phyloP scores from a whole-genome alignment of 2,329 filamentous ascomycete genomes.

The Xylariales sp. region DNA sequence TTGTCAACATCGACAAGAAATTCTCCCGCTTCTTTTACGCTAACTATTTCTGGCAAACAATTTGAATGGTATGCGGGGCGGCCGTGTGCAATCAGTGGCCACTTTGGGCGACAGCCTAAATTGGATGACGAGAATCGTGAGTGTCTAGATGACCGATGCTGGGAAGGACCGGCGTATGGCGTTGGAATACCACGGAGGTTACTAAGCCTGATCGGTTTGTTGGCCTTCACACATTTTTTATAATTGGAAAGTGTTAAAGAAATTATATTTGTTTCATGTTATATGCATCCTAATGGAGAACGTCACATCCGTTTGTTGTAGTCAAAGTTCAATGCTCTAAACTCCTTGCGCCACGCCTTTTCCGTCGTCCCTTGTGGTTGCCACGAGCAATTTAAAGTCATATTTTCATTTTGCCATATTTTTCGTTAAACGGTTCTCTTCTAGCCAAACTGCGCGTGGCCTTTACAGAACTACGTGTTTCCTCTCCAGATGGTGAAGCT shows the following conservation, averaged over 20 bases:
- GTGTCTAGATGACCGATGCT: constrained; percentile 23
- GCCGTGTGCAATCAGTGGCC: constrained; percentile 1
- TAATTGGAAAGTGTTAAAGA: neutral
- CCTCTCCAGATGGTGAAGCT: neutral
- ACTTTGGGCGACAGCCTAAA: neutral
- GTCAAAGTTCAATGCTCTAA: constrained; percentile 4
- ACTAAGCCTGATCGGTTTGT: constrained; percentile 12
- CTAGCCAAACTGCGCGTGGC: neutral
- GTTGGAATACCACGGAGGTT: constrained; percentile 42
- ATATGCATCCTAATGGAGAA: neutral
- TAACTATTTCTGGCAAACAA: constrained; percentile 93
- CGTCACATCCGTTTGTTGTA: neutral
- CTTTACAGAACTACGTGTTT: neutral
- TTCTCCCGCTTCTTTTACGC: constrained; percentile 93
- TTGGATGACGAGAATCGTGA: constrained; percentile 19
- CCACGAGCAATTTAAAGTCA: neutral
- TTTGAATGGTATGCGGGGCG: constrained; percentile 61
- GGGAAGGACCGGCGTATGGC: constrained; percentile 38
- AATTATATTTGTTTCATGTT: constrained; percentile 16
- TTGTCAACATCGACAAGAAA: constrained; percentile 93
- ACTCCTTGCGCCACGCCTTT: constrained; percentile 21
- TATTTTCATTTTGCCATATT: neutral
- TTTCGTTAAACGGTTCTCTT: neutral
- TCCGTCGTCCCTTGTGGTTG: constrained; percentile 2
- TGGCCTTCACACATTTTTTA: neutral